Conservation (phyloP, 2,329 filamentous ascomycete genomes). For the Fusarium guadeloupense region DNA sequence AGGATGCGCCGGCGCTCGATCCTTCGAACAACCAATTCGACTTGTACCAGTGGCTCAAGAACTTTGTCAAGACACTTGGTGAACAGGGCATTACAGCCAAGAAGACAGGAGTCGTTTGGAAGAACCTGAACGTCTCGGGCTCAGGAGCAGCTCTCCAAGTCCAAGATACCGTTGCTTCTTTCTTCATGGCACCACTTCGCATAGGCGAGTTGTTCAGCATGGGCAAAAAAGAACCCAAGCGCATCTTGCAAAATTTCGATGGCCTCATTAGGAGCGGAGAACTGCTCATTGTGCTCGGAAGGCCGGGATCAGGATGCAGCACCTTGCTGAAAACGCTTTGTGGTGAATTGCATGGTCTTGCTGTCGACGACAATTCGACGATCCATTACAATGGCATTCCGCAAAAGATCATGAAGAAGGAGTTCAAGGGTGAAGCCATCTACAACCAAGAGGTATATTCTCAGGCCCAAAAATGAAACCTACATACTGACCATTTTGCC, state of each 20-base stretch:
- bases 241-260: conserved; percentile 71
- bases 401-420: conserved; percentile 60
- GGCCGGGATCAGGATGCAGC: conserved; percentile 71
- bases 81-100: conserved; percentile 64
- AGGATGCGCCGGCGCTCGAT: conserved; percentile 49
- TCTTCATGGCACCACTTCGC: conserved; percentile 66
- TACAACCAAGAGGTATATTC: conserved; percentile 74
- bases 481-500: neutral
- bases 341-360: conserved; percentile 67
- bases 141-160: conserved; percentile 73
- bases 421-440: conserved; percentile 73
- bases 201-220: conserved; percentile 64
- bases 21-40: conserved; percentile 53
- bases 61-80: conserved; percentile 55
- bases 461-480: no score
- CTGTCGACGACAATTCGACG: conserved; percentile 57
- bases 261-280: conserved; percentile 71
- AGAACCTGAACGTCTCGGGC: conserved; percentile 72
- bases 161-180: conserved; percentile 71
- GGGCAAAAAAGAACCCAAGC: conserved; percentile 57
- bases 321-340: conserved; percentile 71
- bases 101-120: conserved; percentile 69
- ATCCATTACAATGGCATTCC: conserved; percentile 72
- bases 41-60: conserved; percentile 53
- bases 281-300: conserved; percentile 74